Evolutionary conservation across 305 asterid species (phyloP).

Genomic region (Rubia balearica): DNA sequence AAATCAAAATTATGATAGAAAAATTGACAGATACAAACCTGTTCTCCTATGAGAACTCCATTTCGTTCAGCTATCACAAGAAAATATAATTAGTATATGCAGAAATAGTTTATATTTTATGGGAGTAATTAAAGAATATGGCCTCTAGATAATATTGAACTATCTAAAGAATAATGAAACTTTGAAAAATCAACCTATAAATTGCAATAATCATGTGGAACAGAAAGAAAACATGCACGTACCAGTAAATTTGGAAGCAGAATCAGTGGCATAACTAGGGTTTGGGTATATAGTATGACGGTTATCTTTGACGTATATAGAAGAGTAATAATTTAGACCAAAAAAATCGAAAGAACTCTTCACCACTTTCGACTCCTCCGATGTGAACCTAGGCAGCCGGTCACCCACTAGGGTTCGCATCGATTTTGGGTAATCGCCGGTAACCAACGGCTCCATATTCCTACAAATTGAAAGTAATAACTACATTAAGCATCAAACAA

Average conservation of each 20-base stretch:
- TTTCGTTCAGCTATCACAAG: not conserved
- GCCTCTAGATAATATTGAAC: too few relatives aligned
- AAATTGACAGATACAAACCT: not conserved
- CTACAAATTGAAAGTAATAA: not conserved
- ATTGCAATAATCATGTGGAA: too few relatives aligned
- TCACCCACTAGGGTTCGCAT: constrained; percentile 6
- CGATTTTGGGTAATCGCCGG: constrained; percentile 7
- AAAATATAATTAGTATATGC: too few relatives aligned
- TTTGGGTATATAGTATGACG: too few relatives aligned
- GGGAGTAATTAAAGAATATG: not conserved
- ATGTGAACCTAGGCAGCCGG: constrained; percentile 8
- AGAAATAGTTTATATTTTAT: too few relatives aligned
- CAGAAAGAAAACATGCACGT: not conserved
- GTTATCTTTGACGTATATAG: not conserved
- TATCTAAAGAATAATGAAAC: not conserved
- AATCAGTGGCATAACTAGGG: not conserved
- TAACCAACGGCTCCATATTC: constrained; percentile 15
- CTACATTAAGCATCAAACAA: not conserved
- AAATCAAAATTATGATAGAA: too few relatives aligned
- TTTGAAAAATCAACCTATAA: too few relatives aligned
- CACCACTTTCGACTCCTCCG: not conserved
- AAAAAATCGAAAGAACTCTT: constrained; percentile 14
- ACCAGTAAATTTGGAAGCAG: not conserved
- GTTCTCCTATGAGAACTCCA: not conserved
- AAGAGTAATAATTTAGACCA: constrained; percentile 4